A percentile compares a stretch with the other conserved stretches of the same genome.
Evolutionary conservation across 495 filamentous ascomycete genomes (phyloP).

Genomic region (Aspergillus conjunctus): DNA sequence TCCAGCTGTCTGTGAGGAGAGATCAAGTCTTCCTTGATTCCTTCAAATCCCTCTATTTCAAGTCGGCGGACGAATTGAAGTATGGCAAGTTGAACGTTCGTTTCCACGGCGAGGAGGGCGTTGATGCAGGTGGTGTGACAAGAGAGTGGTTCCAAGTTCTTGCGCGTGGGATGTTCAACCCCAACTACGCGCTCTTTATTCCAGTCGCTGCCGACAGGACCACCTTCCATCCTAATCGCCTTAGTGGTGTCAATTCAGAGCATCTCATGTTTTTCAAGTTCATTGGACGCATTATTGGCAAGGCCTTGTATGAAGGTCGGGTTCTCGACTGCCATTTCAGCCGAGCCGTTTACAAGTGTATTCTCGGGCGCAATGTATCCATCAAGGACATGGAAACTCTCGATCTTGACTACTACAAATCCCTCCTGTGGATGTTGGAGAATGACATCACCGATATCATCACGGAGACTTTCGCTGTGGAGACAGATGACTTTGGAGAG

Average conservation of each 20-base stretch:
- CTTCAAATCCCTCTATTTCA: constrained; percentile 94
- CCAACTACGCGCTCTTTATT: constrained; percentile 93
- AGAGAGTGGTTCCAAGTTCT: constrained; percentile 99
- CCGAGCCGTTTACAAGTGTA: constrained; percentile 95
- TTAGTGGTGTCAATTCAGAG: constrained; percentile 91
- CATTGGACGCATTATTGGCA: constrained; percentile 97
- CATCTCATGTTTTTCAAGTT: constrained; percentile 99
- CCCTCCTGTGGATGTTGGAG: constrained; percentile 97
- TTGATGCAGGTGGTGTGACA: constrained; percentile 96
- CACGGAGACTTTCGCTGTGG: constrained; percentile 93
- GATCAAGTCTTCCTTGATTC: constrained; percentile 98
- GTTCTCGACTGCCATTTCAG: constrained; percentile 99
- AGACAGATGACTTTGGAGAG: constrained; percentile 90
- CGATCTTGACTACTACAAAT: constrained; percentile 98
- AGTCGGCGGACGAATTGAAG: constrained; percentile 92
- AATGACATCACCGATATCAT: constrained; percentile 99
- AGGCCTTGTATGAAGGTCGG: constrained; percentile 94
- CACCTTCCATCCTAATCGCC: constrained; percentile 95
- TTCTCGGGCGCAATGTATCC: constrained; percentile 89
- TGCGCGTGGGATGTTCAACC: constrained; percentile 97
- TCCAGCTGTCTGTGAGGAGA: constrained; percentile 88
- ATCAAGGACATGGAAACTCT: constrained; percentile 99
- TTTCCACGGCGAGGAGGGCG: constrained; percentile 96
- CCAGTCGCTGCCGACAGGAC: constrained; percentile 98
- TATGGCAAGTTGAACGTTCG: constrained; percentile 97